Base-by-base conservation (phyloP, 2,329 filamentous ascomycete species). In the Beauveria caledonica region DNA sequence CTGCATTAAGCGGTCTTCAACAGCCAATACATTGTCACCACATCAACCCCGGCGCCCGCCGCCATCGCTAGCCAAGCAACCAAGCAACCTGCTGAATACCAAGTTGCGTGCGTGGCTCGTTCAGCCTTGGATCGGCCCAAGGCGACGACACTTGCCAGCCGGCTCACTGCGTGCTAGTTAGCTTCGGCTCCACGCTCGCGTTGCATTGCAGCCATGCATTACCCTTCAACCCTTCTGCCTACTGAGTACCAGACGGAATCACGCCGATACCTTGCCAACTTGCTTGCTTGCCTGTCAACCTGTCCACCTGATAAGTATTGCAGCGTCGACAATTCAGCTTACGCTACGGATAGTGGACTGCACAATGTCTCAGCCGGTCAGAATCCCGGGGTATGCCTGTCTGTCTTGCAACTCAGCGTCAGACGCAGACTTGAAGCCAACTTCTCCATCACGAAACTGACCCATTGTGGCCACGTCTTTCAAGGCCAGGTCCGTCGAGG, bases 331-430 rank as follows among this genome's bases (percentile, higher is more conserved):
- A 23, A 8, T 27, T 7, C 5, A 36, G 5, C 21, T 21, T 19
- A 17, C 23, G n/a, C 33, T 51, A 6, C 19, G 2, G 8, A 29
- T 44, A 21, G 36, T 29, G 39, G 33, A 13, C 11, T 53, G 27
- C 50, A 55, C 23, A 46, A 58, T 59, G 56, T 51, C 56, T 58
- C 25, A n/a, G 36, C 5, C 56, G 56, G 56, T 17, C 36, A 33
- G 23, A 58, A 51, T 58, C 46, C 56, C 55, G 45, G 55, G 46
- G 56, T 40, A 50, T 49, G 33, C 45, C 46, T 58, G 56, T 42
- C 23, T 42, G 36, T 58, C 36, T 23, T 39, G 17, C 36, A n/a
- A 13, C 56, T 49, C 15, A 44, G 1, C 21, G 33, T 10, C 44
- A 25, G n/a, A n/a, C 29, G 7, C 15, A 49, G 29, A 25, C 51